A percentile compares a stretch with the other conserved stretches of the same genome.
phyloP scores from a whole-genome alignment of 2,329 filamentous ascomycete species.

The Diaporthe longicolla region DNA sequence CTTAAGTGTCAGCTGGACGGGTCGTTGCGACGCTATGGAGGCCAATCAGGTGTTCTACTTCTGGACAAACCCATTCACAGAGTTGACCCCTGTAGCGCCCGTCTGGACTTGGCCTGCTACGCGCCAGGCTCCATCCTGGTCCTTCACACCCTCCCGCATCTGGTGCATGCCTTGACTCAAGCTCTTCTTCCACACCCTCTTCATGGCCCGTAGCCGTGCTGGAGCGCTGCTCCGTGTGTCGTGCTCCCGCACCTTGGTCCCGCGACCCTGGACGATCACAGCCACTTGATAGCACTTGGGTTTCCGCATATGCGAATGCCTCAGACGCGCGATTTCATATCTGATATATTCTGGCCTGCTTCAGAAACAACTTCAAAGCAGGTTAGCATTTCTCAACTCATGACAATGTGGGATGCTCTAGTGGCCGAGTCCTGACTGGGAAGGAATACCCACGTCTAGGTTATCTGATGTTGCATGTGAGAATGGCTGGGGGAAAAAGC shows the following conservation, averaged over 20 bases:
- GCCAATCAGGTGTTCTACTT: constrained; percentile 40
- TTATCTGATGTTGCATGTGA: not conserved
- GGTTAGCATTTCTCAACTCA: not conserved
- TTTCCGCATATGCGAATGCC: not conserved
- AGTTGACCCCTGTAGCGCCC: constrained; percentile 29
- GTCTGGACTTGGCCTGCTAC: constrained; percentile 36
- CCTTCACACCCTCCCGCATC: constrained; percentile 40
- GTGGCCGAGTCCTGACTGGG: not conserved
- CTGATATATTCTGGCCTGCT: not conserved
- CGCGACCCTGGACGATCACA: constrained; percentile 38
- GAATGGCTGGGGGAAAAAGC: not conserved
- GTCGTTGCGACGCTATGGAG: constrained; percentile 39
- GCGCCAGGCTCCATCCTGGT: constrained; percentile 41
- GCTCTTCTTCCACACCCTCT: constrained; percentile 41
- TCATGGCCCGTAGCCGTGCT: constrained; percentile 12
- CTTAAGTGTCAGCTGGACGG: constrained; percentile 40
- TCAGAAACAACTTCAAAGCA: not conserved
- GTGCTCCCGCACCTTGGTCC: constrained; percentile 33
- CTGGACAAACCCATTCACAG: constrained; percentile 30
- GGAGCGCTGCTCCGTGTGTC: constrained; percentile 13
- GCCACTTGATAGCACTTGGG: constrained; percentile 17
- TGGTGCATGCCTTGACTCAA: constrained; percentile 39
- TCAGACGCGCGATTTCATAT: constrained; percentile 22
- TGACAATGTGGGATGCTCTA: not conserved
- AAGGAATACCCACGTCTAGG: not conserved